These are phyloP conservation scores for Linnemannia zychae DNA, from an alignment of 192 early-diverging fungal species.

Conservation along the genomic window DNA sequence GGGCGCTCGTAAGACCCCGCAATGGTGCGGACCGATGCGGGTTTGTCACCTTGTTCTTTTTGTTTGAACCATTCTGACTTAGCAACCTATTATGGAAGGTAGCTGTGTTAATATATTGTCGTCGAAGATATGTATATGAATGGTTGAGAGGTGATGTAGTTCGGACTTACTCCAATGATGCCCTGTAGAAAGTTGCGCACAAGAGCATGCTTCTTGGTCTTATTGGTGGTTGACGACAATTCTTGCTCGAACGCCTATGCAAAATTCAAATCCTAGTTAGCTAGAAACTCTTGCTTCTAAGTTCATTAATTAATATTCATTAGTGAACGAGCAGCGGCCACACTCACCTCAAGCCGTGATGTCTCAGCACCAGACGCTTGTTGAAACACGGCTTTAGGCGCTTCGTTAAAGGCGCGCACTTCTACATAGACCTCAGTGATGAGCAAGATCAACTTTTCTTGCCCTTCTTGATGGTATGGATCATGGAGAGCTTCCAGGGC, in stretches of 20 bases:
- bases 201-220: constrained; percentile 43
- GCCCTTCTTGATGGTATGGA: constrained; percentile 53
- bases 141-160: neutral
- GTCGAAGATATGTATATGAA: neutral
- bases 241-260: constrained; percentile 39
- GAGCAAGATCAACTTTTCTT: constrained; percentile 44
- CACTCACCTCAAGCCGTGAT: constrained; percentile 33
- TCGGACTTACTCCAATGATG: constrained; percentile 42
- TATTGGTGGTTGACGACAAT: constrained; percentile 15
- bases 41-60: constrained; percentile 26
- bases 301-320: too few species aligned
- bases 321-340: neutral
- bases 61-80: constrained; percentile 58
- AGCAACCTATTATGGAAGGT: constrained; percentile 20
- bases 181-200: constrained; percentile 50
- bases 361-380: constrained; percentile 29
- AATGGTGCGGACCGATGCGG: constrained; percentile 25
- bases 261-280: neutral
- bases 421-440: constrained; percentile 57
- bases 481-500: constrained; percentile 45
- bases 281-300: too few species aligned
- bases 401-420: constrained; percentile 35
- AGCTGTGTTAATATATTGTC: neutral
- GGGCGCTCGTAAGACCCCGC: constrained; percentile 40
- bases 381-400: constrained; percentile 36